Evolutionary conservation across 2,329 filamentous ascomycete species (phyloP).

Genomic region (Clathrospora elynae): DNA sequence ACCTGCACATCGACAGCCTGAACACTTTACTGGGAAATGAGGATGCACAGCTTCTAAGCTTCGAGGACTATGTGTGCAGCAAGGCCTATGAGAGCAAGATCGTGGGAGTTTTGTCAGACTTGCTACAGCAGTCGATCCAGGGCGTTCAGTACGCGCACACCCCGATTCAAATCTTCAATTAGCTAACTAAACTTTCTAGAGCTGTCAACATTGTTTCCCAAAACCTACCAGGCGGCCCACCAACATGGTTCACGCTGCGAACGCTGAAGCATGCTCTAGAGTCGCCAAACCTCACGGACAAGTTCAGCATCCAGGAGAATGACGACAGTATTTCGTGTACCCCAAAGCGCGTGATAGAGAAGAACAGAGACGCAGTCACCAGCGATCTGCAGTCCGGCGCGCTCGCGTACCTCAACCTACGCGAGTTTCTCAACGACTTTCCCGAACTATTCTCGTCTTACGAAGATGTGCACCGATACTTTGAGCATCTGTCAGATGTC

Average conservation of each 20-base stretch:
- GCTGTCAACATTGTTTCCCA: constrained; percentile 20
- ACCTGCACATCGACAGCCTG: constrained; percentile 32
- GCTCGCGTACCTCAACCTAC: constrained; percentile 28
- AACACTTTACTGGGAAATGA: constrained; percentile 22
- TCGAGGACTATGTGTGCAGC: constrained; percentile 26
- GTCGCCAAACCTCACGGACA: constrained; percentile 10
- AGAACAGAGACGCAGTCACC: constrained; percentile 24
- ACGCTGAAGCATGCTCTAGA: constrained; percentile 17
- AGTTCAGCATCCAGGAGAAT: constrained; percentile 22
- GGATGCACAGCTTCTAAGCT: constrained; percentile 17
- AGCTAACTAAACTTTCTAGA: constrained; percentile 14
- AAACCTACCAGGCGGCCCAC: constrained; percentile 29
- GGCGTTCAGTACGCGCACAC: constrained; percentile 22
- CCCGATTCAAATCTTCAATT: background rate
- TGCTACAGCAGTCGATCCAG: constrained; percentile 17
- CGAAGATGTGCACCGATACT: constrained; percentile 19
- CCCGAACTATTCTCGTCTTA: constrained; percentile 21
- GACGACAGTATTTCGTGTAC: constrained; percentile 24
- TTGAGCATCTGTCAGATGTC: constrained; percentile 18
- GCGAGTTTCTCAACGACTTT: constrained; percentile 22
- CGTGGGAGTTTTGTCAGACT: constrained; percentile 4
- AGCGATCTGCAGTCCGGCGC: constrained; percentile 26
- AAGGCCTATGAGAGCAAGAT: constrained; percentile 10
- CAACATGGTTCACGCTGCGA: constrained; percentile 30
- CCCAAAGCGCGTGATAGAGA: constrained; percentile 27